These are phyloP conservation scores for Abelmoschus esculentus DNA, from an alignment of 345 rosid genomes.

Conservation along the genomic window DNA sequence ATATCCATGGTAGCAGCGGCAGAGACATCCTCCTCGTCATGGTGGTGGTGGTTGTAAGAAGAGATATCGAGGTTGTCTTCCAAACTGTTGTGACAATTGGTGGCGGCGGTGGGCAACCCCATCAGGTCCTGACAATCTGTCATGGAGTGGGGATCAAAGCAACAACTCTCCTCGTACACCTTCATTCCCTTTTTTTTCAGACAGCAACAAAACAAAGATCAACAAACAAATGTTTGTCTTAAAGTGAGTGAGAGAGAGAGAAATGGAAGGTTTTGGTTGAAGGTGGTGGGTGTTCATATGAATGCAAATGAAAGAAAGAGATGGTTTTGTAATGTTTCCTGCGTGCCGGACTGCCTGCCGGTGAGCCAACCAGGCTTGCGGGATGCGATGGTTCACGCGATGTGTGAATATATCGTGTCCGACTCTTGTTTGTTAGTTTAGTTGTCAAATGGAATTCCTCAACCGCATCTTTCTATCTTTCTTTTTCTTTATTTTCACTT, in stretches of 20 bases:
- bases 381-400: neutral
- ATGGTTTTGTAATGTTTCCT: neutral
- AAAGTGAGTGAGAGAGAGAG: too few relatives aligned
- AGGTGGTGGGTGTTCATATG: too few relatives aligned
- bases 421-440: neutral
- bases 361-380: neutral
- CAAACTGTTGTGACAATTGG: constrained; percentile 27
- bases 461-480: neutral
- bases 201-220: neutral
- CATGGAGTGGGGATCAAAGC: constrained; percentile 36
- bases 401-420: neutral
- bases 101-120: neutral
- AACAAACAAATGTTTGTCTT: too few relatives aligned
- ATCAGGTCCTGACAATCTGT: constrained; percentile 16
- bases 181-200: neutral
- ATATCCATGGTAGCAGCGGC: constrained; percentile 25
- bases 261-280: too few relatives aligned
- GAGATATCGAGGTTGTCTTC: constrained; percentile 33
- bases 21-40: too few relatives aligned
- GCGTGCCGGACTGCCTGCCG: neutral
- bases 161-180: constrained; percentile 41
- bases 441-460: neutral
- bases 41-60: constrained; percentile 22
- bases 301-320: neutral
- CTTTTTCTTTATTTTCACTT: too few relatives aligned